Conservation (phyloP, 2,329 filamentous ascomycete genomes). For the Pezicula radicicola region DNA sequence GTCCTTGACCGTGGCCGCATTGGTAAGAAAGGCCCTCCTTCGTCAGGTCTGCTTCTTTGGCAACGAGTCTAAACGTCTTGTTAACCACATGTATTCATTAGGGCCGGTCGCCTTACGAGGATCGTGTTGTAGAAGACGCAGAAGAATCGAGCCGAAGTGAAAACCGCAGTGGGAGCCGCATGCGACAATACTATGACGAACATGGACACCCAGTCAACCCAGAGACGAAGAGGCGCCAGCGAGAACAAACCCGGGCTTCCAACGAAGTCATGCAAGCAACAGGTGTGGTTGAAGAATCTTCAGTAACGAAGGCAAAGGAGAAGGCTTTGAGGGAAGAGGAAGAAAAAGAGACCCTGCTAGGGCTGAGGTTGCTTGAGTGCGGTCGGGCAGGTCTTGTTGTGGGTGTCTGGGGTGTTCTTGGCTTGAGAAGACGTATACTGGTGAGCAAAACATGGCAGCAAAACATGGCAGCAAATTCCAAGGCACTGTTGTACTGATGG, state of each 20-base stretch:
- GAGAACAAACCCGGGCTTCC: slow-evolving; percentile 29
- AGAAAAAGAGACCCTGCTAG: slow-evolving; percentile 23
- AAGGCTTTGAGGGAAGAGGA: slow-evolving; percentile 12
- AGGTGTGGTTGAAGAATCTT: slow-evolving; percentile 28
- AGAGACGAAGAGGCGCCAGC: slow-evolving; percentile 26
- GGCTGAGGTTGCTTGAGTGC: slow-evolving; percentile 24
- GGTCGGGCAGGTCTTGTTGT: slow-evolving; percentile 21
- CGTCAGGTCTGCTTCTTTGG: neutral
- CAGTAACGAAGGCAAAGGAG: slow-evolving; percentile 19
- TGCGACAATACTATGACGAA: slow-evolving; percentile 26
- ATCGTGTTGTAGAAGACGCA: slow-evolving; percentile 21
- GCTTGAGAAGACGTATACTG: slow-evolving; percentile 27
- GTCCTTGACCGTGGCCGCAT: slow-evolving; percentile 21
- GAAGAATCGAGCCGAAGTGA: slow-evolving; percentile 1
- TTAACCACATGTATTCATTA: slow-evolving; percentile 2
- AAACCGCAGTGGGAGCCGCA: neutral
- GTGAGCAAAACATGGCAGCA: too few relatives aligned
- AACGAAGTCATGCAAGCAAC: slow-evolving; percentile 33
- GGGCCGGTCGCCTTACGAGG: slow-evolving; percentile 31
- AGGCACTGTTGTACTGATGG: slow-evolving; percentile 4
- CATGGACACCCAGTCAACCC: slow-evolving; percentile 29
- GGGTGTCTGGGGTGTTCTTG: slow-evolving; percentile 31
- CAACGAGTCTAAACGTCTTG: neutral
- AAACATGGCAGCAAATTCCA: neutral
- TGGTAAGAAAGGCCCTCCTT: slow-evolving; percentile 14